Evolutionary conservation across 2,329 filamentous ascomycete species (phyloP).

Genomic region (Curvularia hawaiiensis): DNA sequence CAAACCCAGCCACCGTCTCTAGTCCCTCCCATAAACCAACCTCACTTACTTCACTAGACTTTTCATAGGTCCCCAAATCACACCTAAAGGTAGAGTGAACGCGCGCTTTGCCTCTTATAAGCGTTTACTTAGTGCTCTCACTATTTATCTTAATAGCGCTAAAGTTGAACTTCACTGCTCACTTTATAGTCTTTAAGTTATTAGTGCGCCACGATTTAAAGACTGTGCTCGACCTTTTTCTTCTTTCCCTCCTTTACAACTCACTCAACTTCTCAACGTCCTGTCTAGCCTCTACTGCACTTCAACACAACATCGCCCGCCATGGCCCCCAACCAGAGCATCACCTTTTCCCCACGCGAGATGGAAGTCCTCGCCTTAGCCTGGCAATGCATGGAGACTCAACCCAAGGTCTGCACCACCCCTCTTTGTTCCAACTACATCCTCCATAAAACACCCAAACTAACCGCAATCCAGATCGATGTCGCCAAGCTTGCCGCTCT

Average conservation of each 20-base stretch:
- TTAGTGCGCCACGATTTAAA: conserved; percentile 1
- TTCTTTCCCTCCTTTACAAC: not conserved
- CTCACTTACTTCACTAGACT: conserved; percentile 1
- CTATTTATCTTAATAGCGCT: conserved; percentile 1
- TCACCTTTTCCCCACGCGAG: conserved; percentile 31
- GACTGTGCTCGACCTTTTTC: not conserved
- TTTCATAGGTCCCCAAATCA: not conserved
- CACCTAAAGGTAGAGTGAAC: conserved; percentile 7
- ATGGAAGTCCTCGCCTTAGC: conserved; percentile 39
- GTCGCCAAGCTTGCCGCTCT: conserved; percentile 28
- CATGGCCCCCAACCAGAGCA: conserved; percentile 17
- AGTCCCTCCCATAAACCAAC: not conserved
- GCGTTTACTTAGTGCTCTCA: conserved; percentile 14
- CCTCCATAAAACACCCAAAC: not conserved
- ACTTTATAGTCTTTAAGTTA: not conserved
- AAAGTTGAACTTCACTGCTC: conserved; percentile 11
- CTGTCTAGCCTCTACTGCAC: not conserved
- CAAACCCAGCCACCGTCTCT: not conserved
- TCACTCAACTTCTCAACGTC: conserved; percentile 1
- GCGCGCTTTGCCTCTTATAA: not conserved
- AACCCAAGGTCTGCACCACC: conserved; percentile 37
- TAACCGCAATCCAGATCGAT: conserved; percentile 21
- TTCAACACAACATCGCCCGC: not conserved
- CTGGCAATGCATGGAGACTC: conserved; percentile 43
- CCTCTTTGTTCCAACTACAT: no score